Percentiles rank a stretch among this genome's conserved stretches.
These are phyloP conservation scores for Ceratobasidium papillatum DNA, from an alignment of 1,284 basidiomycete genomes.

Conservation along the genomic window DNA sequence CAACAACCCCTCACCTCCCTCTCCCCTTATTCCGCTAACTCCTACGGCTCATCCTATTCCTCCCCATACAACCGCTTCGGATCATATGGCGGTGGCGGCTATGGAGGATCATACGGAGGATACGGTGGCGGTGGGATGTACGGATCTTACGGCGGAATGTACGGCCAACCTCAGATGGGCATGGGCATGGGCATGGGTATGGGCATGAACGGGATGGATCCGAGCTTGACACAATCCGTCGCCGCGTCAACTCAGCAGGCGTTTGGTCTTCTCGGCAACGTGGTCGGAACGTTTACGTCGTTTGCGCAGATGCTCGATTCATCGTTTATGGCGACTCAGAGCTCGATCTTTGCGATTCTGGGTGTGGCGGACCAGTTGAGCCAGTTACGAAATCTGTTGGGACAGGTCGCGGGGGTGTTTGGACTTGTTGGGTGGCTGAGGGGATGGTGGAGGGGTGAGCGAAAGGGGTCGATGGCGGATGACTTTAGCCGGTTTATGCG, in stretches of 20 bases:
- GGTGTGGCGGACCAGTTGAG: conserved; percentile 96
- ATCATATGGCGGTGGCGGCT: conserved; percentile 52
- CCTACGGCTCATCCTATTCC: conserved; percentile 47
- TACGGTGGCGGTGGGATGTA: conserved; percentile 57
- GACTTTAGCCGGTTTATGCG: conserved; percentile 59
- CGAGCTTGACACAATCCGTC: conserved; percentile 73
- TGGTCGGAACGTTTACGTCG: conserved; percentile 95
- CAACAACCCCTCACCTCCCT: conserved; percentile 54
- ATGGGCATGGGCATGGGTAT: conserved; percentile 58
- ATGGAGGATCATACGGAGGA: conserved; percentile 51
- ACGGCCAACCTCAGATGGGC: conserved; percentile 48
- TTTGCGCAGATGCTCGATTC: conserved; percentile 98
- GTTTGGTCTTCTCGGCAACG: conserved; percentile 91
- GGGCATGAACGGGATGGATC: conserved; percentile 56
- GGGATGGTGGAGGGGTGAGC: conserved; percentile 52
- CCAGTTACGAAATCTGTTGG: conserved; percentile 89
- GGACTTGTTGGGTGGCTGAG: conserved; percentile 87
- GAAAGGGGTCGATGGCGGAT: conserved; percentile 51
- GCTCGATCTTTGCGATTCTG: conserved; percentile 98
- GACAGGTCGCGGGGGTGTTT: conserved; percentile 92
- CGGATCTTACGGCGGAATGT: conserved; percentile 51
- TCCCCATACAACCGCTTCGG: conserved; percentile 62
- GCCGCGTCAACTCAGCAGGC: conserved; percentile 91
- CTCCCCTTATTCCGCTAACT: conserved; percentile 48
- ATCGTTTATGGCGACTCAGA: conserved; percentile 99